Percentiles rank a stretch among this genome's conserved stretches.
phyloP scores from a whole-genome alignment of 495 filamentous ascomycete species.

The Sporormia fimetaria region DNA sequence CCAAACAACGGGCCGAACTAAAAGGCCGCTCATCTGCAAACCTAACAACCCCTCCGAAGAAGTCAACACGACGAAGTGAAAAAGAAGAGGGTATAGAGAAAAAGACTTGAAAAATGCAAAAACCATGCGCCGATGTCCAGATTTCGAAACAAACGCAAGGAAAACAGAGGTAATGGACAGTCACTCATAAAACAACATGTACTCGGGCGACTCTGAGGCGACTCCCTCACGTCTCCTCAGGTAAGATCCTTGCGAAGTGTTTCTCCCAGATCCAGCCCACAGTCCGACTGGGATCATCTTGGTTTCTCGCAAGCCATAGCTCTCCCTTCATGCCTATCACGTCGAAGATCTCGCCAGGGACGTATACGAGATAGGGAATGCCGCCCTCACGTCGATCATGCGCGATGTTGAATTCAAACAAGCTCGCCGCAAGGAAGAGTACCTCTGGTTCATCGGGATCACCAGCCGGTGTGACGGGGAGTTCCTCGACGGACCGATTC shows the following conservation, averaged over 20 bases:
- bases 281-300: constrained; percentile 65
- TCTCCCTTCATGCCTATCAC: constrained; percentile 86
- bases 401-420: constrained; percentile 95
- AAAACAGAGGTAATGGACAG: too few relatives aligned
- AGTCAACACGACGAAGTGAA: too few relatives aligned
- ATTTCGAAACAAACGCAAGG: too few relatives aligned
- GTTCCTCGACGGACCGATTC: constrained; percentile 2
- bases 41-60: too few relatives aligned
- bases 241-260: constrained; percentile 57
- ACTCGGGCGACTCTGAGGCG: too few relatives aligned
- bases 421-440: constrained; percentile 81
- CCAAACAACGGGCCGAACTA: too few relatives aligned
- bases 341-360: constrained; percentile 65
- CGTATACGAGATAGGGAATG: constrained; percentile 91
- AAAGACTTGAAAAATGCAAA: too few relatives aligned
- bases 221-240: constrained; percentile 15
- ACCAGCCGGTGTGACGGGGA: constrained; percentile 20
- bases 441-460: constrained; percentile 38
- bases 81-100: too few relatives aligned
- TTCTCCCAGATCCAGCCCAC: constrained; percentile 99
- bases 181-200: too few relatives aligned
- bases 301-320: constrained; percentile 93
- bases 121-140: too few relatives aligned
- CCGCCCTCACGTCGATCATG: constrained; percentile 84
- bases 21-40: too few relatives aligned